phyloP scores from a whole-genome alignment of 2,329 filamentous ascomycete species.

The Epichloe festucae region DNA sequence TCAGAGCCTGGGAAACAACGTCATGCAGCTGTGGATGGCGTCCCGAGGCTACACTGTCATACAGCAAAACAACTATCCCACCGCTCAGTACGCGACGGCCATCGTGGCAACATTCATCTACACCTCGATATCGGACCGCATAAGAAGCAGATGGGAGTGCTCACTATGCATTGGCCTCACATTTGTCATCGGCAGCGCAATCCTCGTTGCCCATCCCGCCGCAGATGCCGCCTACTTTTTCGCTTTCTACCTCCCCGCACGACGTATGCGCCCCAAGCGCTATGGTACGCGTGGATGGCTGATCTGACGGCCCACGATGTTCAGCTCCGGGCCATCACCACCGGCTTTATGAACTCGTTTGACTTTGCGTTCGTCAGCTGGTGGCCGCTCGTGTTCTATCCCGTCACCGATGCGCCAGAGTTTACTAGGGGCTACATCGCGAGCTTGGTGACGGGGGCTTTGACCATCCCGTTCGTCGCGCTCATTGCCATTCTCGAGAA shows the following conservation, averaged over 20 bases:
- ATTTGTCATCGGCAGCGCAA: conserved; percentile 27
- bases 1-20: conserved; percentile 29
- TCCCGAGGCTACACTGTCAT: conserved; percentile 28
- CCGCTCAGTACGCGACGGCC: conserved; percentile 26
- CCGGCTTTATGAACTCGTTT: conserved; percentile 30
- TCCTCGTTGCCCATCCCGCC: conserved; percentile 21
- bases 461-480: conserved; percentile 23
- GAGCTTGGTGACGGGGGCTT: conserved; percentile 23
- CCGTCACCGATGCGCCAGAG: conserved; percentile 26
- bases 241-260: conserved; percentile 32
- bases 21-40: conserved; percentile 31
- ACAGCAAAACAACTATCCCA: conserved; percentile 33
- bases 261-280: conserved; percentile 30
- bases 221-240: conserved; percentile 26
- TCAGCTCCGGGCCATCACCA: conserved; percentile 30
- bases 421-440: conserved; percentile 26
- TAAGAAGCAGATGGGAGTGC: conserved; percentile 29
- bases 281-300: conserved; percentile 35
- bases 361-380: conserved; percentile 29
- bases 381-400: conserved; percentile 28
- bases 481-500: conserved; percentile 25
- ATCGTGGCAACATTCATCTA: conserved; percentile 29
- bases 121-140: conserved; percentile 26
- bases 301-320: conserved; percentile 26
- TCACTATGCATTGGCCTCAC: conserved; percentile 29